Base-by-base conservation (phyloP, 768 basidiomycete species). In the Russula dissimulans region DNA sequence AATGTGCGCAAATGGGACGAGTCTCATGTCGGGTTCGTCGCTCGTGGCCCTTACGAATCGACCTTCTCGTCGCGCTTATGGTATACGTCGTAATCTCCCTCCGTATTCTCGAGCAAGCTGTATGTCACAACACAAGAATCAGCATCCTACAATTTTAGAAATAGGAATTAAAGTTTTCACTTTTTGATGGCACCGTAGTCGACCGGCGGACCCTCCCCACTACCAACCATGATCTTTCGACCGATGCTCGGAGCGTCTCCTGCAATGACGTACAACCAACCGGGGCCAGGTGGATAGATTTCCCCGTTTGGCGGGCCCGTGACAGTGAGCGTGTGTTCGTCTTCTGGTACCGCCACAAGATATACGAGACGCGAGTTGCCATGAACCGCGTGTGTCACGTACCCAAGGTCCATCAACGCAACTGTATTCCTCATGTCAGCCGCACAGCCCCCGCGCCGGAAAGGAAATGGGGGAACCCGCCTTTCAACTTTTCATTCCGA, bases 241-340 rank as follows among this genome's bases (percentile, higher is more conserved):
- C 83, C 87, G 42, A 72, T 71, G 66, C 87, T 88, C 1, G 89
- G 85, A 8, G 87, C 72, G n/a, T 77, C 86, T 56, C 82, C 75
- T 3, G 78, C 79, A 22, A 91, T 74, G n/a, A 90, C 67, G 64
- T 80, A 86, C 12, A 92, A 63, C 82, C 84, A 91, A 12, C 81
- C 90, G 2, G 91, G 89, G 5, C 90, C 90, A 49, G 90, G 90
- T 9, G 91, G 87, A 62, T 91, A 91, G 15, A 91, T 69, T 54
- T 74, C 74, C 1, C 77, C 77, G 66, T 82, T 75, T 2, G 87
- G 85, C 3, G 90, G 90, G 1, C 82, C 84, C 3, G 72, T 74
- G n/a, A 90, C 71, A 47, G 74, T 78, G 47, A 95, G 70, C 4
- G 75, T 76, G 56, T 75, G 72, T 49, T 76, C 69, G 31, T 79